Base-by-base conservation (phyloP, 805 yeast genomes). In the Candida arabinofermentans region DNA sequence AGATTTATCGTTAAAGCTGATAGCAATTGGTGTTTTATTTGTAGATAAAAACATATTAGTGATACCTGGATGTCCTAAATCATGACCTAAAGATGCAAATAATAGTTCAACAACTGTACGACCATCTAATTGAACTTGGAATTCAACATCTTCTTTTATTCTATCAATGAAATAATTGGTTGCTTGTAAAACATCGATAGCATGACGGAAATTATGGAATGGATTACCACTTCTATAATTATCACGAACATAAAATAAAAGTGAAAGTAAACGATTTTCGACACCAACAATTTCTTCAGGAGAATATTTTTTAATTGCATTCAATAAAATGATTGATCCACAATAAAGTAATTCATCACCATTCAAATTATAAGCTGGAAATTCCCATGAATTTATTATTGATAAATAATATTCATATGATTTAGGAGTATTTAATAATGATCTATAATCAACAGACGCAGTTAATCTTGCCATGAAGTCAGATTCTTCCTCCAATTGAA, bases 11-110 rank as follows among this genome's bases (percentile, higher is more conserved):
- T 79, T 69, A 64, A 77, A 90, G 13, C 77, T 54, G 41, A 64
- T 59, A 2, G 91, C 77, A 19, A 88, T 70, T 9, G 88, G 87
- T 0, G 93, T 74, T 8, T 71, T 59, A 51, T 77, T 59, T 44
- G 75, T 69, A 19, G 70, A 66, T 59, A 91, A 66, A 49, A 88
- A 79, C 27, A 78, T 76, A 61, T 88, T 87, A 12, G 95, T 88
- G n/a, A 89, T 79, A 2, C 98, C 99, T 0, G 98, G 98, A 62
- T 93, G 99, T 18, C 96, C 96, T 24, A 86, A 79, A 62, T 93
- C 99, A 65, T 93, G 99, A 39, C 98, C 98, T 33, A 90, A 65
- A 1, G 96, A 93, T 0, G 96, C 86, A 10, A 90, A 67, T 26
- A 86, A 71, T 22, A 88, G 64, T 2, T 84, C 76, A 36, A 85